Evolutionary conservation across 2,329 filamentous ascomycete genomes (phyloP).

Genomic region (Calycina herbarum): DNA sequence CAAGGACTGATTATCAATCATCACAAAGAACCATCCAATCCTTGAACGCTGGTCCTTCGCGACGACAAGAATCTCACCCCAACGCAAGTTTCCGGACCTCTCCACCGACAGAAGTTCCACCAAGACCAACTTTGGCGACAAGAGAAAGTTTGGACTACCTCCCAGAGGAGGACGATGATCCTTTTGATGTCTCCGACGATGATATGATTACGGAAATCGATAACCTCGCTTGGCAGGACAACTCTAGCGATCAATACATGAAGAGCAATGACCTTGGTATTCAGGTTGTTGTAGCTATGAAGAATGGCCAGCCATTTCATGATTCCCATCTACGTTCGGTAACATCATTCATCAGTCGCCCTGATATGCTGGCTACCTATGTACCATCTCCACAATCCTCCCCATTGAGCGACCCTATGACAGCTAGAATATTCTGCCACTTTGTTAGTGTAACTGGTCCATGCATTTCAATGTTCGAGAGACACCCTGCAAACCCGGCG

Average conservation of each 20-base stretch:
- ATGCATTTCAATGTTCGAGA: conserved; percentile 82
- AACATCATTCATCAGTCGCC: conserved; percentile 44
- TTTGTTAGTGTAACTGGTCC: conserved; percentile 89
- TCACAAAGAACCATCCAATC: not conserved
- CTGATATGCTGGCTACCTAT: conserved; percentile 62
- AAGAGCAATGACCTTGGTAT: conserved; percentile 34
- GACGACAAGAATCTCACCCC: not conserved
- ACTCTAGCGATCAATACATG: conserved; percentile 41
- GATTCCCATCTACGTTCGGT: conserved; percentile 46
- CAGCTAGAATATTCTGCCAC: conserved; percentile 83
- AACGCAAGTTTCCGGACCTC: not conserved
- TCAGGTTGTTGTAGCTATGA: conserved; percentile 29
- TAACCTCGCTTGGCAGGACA: conserved; percentile 43
- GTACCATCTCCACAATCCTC: conserved; percentile 63
- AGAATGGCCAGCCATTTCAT: conserved; percentile 33
- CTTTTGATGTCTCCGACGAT: conserved; percentile 56
- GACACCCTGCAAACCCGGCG: conserved; percentile 72
- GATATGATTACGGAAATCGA: conserved; percentile 64
- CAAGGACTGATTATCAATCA: not conserved
- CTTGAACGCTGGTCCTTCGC: not conserved
- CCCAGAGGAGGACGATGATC: conserved; percentile 36
- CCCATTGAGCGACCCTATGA: conserved; percentile 77
- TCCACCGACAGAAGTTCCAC: not conserved
- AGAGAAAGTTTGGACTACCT: not conserved
- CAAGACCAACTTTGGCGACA: not conserved